These are phyloP conservation scores for Penstemon eatonii DNA, from an alignment of 257 asterid species.

Conservation along the genomic window DNA sequence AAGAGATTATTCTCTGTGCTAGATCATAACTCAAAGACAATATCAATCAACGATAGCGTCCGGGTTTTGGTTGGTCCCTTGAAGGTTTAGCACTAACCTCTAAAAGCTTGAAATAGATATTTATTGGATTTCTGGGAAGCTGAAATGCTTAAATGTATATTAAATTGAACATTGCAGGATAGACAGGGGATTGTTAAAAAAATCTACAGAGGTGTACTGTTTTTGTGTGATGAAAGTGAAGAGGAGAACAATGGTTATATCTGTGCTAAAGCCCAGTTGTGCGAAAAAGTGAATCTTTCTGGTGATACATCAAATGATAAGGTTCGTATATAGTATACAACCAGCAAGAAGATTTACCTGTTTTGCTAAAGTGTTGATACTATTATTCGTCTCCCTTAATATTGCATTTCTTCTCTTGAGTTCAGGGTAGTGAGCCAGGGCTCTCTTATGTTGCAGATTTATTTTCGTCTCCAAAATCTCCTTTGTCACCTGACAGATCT, in stretches of 20 bases:
- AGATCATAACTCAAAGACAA: conserved; percentile 61
- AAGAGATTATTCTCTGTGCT: conserved; percentile 72
- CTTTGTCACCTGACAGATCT: conserved; percentile 28
- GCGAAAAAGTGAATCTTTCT: conserved; percentile 68
- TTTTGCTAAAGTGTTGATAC: neutral
- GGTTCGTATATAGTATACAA: conserved; percentile 45
- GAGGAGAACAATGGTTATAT: conserved; percentile 71
- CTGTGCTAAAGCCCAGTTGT: conserved; percentile 60
- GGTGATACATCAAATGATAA: conserved; percentile 48
- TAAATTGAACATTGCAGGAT: conserved; percentile 55
- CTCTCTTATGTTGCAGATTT: conserved; percentile 59
- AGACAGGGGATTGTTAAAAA: conserved; percentile 76
- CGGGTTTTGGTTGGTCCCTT: conserved; percentile 77
- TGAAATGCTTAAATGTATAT: conserved; percentile 21
- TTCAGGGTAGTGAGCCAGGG: conserved; percentile 63
- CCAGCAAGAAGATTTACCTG: no score
- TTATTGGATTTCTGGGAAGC: conserved; percentile 21
- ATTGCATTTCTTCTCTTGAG: conserved; percentile 24
- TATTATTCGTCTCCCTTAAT: conserved; percentile 1
- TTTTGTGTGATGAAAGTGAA: conserved; percentile 64
- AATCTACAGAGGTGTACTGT: conserved; percentile 74
- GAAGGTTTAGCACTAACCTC: conserved; percentile 47
- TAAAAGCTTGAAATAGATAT: conserved; percentile 13
- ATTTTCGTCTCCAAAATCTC: conserved; percentile 34
- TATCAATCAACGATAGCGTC: conserved; percentile 72